phyloP scores from a whole-genome alignment of 371 early-diverging fungal genomes.

The Mycotypha africana region DNA sequence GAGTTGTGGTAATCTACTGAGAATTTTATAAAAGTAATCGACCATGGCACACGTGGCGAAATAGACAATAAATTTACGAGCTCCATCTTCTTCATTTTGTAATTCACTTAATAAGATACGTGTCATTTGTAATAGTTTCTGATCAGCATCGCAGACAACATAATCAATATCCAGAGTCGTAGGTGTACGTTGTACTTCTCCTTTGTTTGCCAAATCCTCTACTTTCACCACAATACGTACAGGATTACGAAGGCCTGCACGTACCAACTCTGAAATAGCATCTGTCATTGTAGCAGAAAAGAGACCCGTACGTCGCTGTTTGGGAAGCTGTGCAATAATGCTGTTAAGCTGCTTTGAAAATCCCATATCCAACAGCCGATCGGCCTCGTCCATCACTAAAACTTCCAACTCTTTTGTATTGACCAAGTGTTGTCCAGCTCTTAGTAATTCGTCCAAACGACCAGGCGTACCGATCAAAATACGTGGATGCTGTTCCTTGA shows the following conservation, averaged over 20 bases:
- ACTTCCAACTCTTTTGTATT: slow-evolving; percentile 83
- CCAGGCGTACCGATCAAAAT: slow-evolving; percentile 98
- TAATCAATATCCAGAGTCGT: slow-evolving; percentile 71
- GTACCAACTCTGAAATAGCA: slow-evolving; percentile 76
- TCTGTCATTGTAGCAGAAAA: slow-evolving; percentile 99
- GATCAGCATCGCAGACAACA: slow-evolving; percentile 67
- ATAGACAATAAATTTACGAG: slow-evolving; percentile 89
- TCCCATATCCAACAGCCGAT: slow-evolving; percentile 92
- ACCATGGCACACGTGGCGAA: slow-evolving; percentile 93
- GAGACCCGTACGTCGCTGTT: slow-evolving; percentile 93
- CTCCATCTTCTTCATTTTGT: slow-evolving; percentile 20
- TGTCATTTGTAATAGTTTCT: slow-evolving; percentile 76
- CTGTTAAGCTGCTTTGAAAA: slow-evolving; percentile 75
- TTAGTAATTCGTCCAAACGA: slow-evolving; percentile 84
- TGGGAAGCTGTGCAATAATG: slow-evolving; percentile 81
- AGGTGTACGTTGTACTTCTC: slow-evolving; percentile 63
- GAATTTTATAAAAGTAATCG: slow-evolving; percentile 83
- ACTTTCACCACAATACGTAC: slow-evolving; percentile 85
- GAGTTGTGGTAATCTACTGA: slow-evolving; percentile 33
- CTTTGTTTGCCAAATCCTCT: slow-evolving; percentile 48
- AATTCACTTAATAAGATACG: slow-evolving; percentile 42
- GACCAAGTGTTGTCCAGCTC: slow-evolving; percentile 45
- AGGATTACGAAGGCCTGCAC: slow-evolving; percentile 91
- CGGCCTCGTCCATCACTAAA: slow-evolving; percentile 92
- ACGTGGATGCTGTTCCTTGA: slow-evolving; percentile 61